phyloP scores from a whole-genome alignment of 345 rosid genomes.

The Hibiscus trionum region DNA sequence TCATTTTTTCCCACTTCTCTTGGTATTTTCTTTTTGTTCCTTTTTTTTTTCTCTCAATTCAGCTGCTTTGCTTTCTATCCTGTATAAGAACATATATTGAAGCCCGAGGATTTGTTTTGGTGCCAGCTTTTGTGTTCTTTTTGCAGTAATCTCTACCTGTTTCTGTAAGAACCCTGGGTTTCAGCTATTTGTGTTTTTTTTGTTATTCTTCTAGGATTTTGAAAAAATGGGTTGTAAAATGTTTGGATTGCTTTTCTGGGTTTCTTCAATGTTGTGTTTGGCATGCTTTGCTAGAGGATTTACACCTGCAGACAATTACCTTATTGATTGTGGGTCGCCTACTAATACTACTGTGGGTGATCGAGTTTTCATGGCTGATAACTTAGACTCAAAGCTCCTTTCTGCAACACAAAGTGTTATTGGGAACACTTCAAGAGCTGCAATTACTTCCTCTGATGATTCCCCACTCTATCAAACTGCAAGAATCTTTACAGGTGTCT shows the following conservation, averaged over 20 bases:
- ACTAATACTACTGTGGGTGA: slow-evolving; percentile 38
- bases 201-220: neutral
- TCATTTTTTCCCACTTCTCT: slow-evolving; percentile 7
- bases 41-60: neutral
- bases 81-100: neutral
- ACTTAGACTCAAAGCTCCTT: slow-evolving; percentile 39
- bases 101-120: neutral
- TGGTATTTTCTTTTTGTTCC: neutral
- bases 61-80: neutral
- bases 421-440: slow-evolving; percentile 30
- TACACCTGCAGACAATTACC: slow-evolving; percentile 57
- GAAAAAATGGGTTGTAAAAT: slow-evolving; percentile 32
- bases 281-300: slow-evolving; percentile 44
- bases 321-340: slow-evolving; percentile 73
- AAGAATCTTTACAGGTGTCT: slow-evolving; percentile 46
- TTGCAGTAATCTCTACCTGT: neutral
- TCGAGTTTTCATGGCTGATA: slow-evolving; percentile 63
- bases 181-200: neutral
- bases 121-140: neutral
- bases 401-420: slow-evolving; percentile 36
- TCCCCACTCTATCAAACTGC: slow-evolving; percentile 69
- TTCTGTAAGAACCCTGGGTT: slow-evolving; percentile 8
- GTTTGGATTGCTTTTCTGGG: slow-evolving; percentile 29
- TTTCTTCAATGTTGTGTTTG: slow-evolving; percentile 27
- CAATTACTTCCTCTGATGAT: slow-evolving; percentile 26